Evolutionary conservation across 305 asterid species (phyloP), one percentile per base, ranked within the genome.

Genomic region (Petunia hybrid): DNA sequence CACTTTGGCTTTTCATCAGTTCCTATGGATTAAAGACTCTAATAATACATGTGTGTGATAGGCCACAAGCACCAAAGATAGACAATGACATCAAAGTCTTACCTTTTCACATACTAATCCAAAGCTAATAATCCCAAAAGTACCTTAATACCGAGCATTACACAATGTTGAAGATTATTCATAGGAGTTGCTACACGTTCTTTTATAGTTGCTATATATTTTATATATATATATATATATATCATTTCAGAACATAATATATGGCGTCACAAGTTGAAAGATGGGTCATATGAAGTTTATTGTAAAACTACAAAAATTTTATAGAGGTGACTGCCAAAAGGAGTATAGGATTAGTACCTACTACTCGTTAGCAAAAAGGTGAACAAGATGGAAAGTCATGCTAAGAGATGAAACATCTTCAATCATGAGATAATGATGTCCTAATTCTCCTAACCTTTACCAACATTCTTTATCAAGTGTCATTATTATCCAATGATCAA

Each of bases 311-410:
- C 64, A 59, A 59, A 59, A 4, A 5, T 4, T 59, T 59, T 4
- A 5, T 59, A 8, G 57, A 51, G 57, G 9, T 14, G 22, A 16
- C n/a, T 16, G 31, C 62, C n/a, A 57, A 57, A 14, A 5, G 35
- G 62, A 57, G 2, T n/a, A n/a, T 57, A 57, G 35, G 14, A 57
- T 57, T n/a, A n/a, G 36, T 59, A 6, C 64, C 64, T n/a, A 59
- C 64, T 57, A 12, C 12, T 60, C 4, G 39, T 22, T 60, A 60
- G 39, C 13, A 22, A 14, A 82, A 82, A 84, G 83, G 87, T 83
- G 67, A 73, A 67, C 82, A 74, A 76, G 90, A 84, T 88, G 79
- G 81, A 68, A 82, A 62, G 87, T 85, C 90, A 62, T 83, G 82
- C n/a, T 78, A 80, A 60, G 65, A 60, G 85, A 80, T 67, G 78